Evolutionary conservation across 257 asterid genomes (phyloP).

Genomic region (Ocimum tenuiflorum): DNA sequence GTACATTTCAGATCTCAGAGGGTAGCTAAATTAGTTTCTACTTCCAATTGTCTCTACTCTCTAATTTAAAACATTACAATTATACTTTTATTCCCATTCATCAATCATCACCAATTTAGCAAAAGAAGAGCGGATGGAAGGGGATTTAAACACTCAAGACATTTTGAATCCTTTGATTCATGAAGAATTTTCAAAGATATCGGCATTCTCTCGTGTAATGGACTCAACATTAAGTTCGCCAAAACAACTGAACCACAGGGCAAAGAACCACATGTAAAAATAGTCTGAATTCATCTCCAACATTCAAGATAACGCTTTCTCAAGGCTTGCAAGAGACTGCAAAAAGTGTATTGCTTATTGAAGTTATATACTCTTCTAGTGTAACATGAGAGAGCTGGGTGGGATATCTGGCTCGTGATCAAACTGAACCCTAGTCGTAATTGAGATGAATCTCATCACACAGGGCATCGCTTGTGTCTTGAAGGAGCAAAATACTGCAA

Average conservation of each 20-base stretch:
- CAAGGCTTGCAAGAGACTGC: not conserved
- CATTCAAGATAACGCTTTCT: not conserved
- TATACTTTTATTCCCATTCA: too few relatives aligned
- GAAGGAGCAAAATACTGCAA: constrained; percentile 33
- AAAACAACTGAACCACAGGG: not conserved
- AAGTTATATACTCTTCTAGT: not conserved
- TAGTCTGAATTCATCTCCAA: too few relatives aligned
- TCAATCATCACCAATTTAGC: too few relatives aligned
- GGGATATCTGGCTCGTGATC: not conserved
- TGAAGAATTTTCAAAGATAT: not conserved
- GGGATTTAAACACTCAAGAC: too few relatives aligned
- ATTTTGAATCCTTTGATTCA: too few relatives aligned
- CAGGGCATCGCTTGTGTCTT: constrained; percentile 28
- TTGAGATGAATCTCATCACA: constrained; percentile 19
- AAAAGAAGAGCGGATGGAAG: too few relatives aligned
- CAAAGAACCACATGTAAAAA: not conserved
- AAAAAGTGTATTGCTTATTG: not conserved
- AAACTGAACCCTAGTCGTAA: not conserved
- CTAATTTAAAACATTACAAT: too few relatives aligned
- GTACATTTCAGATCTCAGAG: too few relatives aligned
- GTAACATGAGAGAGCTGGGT: not conserved
- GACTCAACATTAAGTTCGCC: not conserved
- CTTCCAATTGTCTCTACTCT: too few relatives aligned
- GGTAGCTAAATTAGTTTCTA: too few relatives aligned
- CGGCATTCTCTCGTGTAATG: not conserved